Percentiles rank a stretch among this genome's conserved stretches.
These are phyloP conservation scores for Trichosanthes cucumerina DNA, from an alignment of 306 rosid genomes.

Conservation along the genomic window DNA sequence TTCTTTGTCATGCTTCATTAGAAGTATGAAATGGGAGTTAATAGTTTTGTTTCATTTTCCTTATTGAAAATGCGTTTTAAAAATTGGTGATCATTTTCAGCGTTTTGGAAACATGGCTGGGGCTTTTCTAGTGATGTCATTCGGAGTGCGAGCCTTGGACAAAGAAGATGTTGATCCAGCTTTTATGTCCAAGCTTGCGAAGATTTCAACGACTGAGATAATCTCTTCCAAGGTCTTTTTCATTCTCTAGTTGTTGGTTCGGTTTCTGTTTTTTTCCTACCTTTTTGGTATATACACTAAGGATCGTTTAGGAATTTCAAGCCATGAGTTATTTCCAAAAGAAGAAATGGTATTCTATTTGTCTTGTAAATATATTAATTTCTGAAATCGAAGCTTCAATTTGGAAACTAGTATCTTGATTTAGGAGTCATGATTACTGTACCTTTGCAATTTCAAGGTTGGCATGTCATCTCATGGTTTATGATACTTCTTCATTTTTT, in stretches of 20 bases:
- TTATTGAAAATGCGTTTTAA: neutral
- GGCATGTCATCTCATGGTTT: too few species aligned
- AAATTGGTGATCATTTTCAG: constrained; percentile 23
- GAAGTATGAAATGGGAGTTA: neutral
- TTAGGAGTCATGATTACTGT: neutral
- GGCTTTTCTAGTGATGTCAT: constrained; percentile 85
- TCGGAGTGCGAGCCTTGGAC: constrained; percentile 69
- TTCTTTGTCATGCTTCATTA: neutral
- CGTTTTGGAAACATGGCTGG: constrained; percentile 96
- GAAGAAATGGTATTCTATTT: neutral
- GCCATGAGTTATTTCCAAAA: neutral
- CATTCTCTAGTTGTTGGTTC: neutral
- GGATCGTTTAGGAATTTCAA: neutral
- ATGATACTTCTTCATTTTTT: neutral
- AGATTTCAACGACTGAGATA: constrained; percentile 84
- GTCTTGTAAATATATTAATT: neutral
- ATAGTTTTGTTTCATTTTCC: neutral
- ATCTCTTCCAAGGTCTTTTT: constrained; percentile 76
- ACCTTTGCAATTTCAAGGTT: too few species aligned
- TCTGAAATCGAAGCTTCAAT: neutral
- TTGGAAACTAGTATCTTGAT: neutral
- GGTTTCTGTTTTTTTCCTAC: neutral
- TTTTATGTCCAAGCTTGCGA: constrained; percentile 79
- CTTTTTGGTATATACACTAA: constrained; percentile 1
- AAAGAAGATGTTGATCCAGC: constrained; percentile 48